Conservation (phyloP, 2,329 filamentous ascomycete genomes). For the Tolypocladium tropicale region DNA sequence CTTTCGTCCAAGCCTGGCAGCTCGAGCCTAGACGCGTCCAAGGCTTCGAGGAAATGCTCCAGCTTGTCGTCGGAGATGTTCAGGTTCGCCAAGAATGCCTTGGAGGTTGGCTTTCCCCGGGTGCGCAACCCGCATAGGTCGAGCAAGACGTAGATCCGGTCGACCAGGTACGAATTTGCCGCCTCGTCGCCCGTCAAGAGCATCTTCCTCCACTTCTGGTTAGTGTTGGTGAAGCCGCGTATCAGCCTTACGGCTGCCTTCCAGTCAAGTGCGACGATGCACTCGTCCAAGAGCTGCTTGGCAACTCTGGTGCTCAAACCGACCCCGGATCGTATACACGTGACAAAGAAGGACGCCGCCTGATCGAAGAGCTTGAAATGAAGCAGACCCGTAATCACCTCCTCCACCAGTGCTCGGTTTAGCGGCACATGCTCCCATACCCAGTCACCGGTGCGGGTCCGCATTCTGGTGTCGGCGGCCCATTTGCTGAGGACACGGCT, state of each 20-base stretch:
- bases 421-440: constrained; percentile 30
- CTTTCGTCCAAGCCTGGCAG: not conserved
- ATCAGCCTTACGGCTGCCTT: constrained; percentile 20
- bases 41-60: constrained; percentile 10
- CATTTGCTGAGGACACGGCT: constrained; percentile 17
- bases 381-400: constrained; percentile 37
- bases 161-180: constrained; percentile 15
- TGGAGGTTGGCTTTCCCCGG: constrained; percentile 2
- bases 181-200: constrained; percentile 11
- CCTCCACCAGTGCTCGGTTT: constrained; percentile 28
- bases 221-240: constrained; percentile 14
- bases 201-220: constrained; percentile 15
- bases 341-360: constrained; percentile 30
- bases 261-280: constrained; percentile 31
- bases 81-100: constrained; percentile 13
- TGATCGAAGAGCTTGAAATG: constrained; percentile 34
- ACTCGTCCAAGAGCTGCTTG: constrained; percentile 29
- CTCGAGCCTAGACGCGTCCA: constrained; percentile 9
- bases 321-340: constrained; percentile 25
- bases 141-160: constrained; percentile 23
- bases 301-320: constrained; percentile 19
- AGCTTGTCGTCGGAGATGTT: constrained; percentile 13
- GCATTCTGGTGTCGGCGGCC: constrained; percentile 13
- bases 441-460: constrained; percentile 19
- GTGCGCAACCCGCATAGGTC: constrained; percentile 22